Evolutionary conservation across 2,329 filamentous ascomycete genomes (phyloP).

Genomic region (Macrophomina tecta): DNA sequence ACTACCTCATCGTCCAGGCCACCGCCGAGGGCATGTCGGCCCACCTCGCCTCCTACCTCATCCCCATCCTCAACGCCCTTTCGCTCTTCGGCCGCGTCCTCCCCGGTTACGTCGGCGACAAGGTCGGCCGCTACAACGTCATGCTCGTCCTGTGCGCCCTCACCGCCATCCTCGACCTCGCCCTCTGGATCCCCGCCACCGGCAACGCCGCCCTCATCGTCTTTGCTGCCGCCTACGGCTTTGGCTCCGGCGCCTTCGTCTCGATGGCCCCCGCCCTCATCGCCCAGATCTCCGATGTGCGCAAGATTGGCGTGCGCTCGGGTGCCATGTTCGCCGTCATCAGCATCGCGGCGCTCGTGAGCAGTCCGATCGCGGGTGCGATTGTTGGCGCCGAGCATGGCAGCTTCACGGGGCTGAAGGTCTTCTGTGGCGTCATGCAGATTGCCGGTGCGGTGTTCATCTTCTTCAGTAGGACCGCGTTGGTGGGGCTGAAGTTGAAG

Average conservation of each 20-base stretch:
- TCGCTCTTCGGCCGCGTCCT: conserved; percentile 59
- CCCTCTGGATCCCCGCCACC: conserved; percentile 59
- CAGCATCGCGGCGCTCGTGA: conserved; percentile 69
- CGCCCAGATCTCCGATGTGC: conserved; percentile 73
- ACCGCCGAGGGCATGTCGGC: conserved; percentile 54
- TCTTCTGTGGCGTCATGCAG: conserved; percentile 67
- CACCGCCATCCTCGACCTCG: conserved; percentile 58
- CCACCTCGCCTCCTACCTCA: conserved; percentile 58
- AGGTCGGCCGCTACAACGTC: conserved; percentile 60
- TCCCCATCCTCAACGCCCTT: conserved; percentile 59
- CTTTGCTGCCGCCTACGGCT: conserved; percentile 72
- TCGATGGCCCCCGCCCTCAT: conserved; percentile 68
- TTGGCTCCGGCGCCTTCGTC: conserved; percentile 70
- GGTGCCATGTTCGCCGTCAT: conserved; percentile 69
- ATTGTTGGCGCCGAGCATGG: conserved; percentile 47
- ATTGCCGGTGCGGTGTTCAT: conserved; percentile 48
- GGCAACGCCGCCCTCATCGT: conserved; percentile 64
- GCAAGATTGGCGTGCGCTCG: conserved; percentile 71
- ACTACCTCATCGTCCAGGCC: conserved; percentile 54
- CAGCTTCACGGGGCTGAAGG: conserved; percentile 64
- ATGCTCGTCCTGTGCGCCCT: conserved; percentile 54
- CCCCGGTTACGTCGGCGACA: conserved; percentile 60
- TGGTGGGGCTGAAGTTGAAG: conserved; percentile 38
- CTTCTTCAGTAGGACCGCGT: conserved; percentile 36
- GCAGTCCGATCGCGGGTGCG: conserved; percentile 69